Evolutionary conservation across 768 basidiomycete species (phyloP), one percentile per base, ranked within the genome.

Genomic region (Mycena metata): DNA sequence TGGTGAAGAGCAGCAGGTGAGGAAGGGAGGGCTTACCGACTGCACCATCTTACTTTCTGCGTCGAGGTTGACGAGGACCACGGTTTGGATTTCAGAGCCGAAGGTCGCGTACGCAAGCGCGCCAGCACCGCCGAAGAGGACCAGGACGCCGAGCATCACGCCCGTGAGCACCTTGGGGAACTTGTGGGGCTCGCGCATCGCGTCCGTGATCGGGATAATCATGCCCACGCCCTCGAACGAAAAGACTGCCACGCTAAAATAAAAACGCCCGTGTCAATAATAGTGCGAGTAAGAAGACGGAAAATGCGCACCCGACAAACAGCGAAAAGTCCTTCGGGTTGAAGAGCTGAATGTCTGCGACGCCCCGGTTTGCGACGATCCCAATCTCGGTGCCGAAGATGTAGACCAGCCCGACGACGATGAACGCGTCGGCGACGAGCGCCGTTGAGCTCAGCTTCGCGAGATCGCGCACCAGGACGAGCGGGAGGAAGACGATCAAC

Each of bases 161-260:
- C 91, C 92, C 11, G 94, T 93, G 52, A 99, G 80, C 5, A 92
- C 95, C 54, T 79, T 82, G 6, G 97, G 30, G 86, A 99, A 98
- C 80, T 95, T 96, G 74, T 88, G 90, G 2, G 97, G 98, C 76
- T 98, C 96, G 26, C 88, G 87, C 98, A 99, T 99, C 7, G 96
- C 91, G 76, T 99, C 96, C 15, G 95, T 95, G 74, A 99, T 98
- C 21, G 98, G 98, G 69, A 99, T 94, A 69, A 99, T 91, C 80
- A 99, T 83, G 54, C 97, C 98, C 72, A 99, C 95, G 10, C 97
- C 97, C 79, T 99, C 97, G 73, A 99, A 99, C 1, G 98, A 95
- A 79, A 99, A 99, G 35, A 98, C 97, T 4, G 98, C 97, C 24
- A 98, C 98, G 10, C 96, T 95, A 30, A 16, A 30, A 30, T 6